Evolutionary conservation across 352 stramenopile genomes (phyloP).

Genomic region (Pythium oligandrum): DNA sequence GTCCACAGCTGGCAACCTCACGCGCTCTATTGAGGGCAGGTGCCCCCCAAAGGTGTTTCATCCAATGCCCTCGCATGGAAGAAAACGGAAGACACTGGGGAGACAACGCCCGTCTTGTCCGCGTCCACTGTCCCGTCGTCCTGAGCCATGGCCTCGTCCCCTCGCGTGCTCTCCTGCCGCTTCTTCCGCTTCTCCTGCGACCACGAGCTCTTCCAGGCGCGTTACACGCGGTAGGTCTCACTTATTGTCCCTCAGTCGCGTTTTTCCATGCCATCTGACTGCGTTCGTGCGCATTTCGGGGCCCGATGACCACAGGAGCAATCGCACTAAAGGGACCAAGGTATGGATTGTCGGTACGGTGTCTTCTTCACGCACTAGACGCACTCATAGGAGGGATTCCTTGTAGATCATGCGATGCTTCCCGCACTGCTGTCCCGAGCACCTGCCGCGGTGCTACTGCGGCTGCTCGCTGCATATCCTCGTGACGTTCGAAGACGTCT

Average conservation of each 20-base stretch:
- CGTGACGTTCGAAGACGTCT: slow-evolving; percentile 7
- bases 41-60: no score
- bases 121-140: no score
- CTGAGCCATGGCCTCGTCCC: no score
- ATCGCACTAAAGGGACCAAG: slow-evolving; percentile 18
- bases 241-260: not conserved
- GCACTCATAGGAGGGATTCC: not conserved
- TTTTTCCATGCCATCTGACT: not conserved
- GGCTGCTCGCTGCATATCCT: slow-evolving; percentile 21
- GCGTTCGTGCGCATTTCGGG: not conserved
- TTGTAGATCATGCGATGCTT: slow-evolving; percentile 29
- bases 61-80: no score
- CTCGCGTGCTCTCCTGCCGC: slow-evolving; percentile 7
- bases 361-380: no score
- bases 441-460: slow-evolving; percentile 25
- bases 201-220: slow-evolving; percentile 28
- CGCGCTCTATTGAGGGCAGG: no score
- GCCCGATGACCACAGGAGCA: slow-evolving; percentile 9
- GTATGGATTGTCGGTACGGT: not conserved
- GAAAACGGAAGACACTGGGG: no score
- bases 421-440: slow-evolving; percentile 27
- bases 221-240: slow-evolving; percentile 24
- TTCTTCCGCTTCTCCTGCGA: slow-evolving; percentile 31
- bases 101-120: no score
- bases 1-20: no score